Evolutionary conservation across 83 land plant species (phyloP).

Genomic region (Picea abies): DNA sequence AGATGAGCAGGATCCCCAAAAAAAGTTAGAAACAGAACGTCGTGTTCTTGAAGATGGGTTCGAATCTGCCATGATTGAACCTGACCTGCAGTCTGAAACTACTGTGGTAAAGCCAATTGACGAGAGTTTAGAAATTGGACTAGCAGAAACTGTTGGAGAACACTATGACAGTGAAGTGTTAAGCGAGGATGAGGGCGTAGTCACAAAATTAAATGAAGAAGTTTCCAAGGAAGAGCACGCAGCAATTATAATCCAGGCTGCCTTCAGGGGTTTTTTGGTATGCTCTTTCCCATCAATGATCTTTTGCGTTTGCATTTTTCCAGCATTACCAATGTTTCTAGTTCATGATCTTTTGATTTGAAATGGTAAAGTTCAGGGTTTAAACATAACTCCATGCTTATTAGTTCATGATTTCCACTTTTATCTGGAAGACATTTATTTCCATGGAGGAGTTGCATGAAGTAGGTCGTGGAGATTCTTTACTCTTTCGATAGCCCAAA

Average conservation of each 20-base stretch:
- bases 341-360: not conserved
- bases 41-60: not conserved
- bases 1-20: not conserved
- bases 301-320: not conserved
- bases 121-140: not conserved
- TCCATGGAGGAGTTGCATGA: not conserved
- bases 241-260: constrained; percentile 51
- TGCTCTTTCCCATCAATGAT: not conserved
- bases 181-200: not conserved
- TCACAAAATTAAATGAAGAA: not conserved
- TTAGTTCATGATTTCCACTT: not conserved
- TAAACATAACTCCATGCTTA: too few species aligned
- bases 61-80: not conserved
- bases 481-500: not conserved
- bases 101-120: not conserved
- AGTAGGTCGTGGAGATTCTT: not conserved
- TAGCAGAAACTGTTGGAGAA: not conserved
- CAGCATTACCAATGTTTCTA: not conserved
- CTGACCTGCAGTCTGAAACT: not conserved
- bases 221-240: constrained; percentile 34
- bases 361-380: too few species aligned
- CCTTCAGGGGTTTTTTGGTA: constrained; percentile 51
- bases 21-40: not conserved
- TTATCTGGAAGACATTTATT: not conserved
- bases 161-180: not conserved